phyloP scores from a whole-genome alignment of 257 asterid species.

The Avicennia marina region DNA sequence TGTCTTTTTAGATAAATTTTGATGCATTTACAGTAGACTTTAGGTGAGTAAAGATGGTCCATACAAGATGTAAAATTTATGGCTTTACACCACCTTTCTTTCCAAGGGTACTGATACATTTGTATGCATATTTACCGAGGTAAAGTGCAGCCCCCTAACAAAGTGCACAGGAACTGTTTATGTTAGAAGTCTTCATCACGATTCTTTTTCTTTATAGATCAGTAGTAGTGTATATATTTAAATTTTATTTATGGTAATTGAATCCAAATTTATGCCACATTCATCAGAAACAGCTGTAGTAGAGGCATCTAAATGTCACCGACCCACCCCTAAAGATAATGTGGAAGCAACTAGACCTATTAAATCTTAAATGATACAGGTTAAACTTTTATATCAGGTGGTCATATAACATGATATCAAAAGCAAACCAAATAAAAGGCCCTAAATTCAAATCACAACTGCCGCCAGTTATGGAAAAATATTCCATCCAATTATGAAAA shows the following conservation, averaged over 20 bases:
- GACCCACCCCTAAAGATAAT: too few species aligned
- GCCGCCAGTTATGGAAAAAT: too few species aligned
- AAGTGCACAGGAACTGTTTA: not conserved
- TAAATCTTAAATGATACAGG: too few species aligned
- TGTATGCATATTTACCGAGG: not conserved
- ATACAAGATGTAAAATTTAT: not conserved
- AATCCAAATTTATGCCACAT: not conserved
- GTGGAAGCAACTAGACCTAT: too few species aligned
- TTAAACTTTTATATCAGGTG: too few species aligned
- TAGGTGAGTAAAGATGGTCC: not conserved
- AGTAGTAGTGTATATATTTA: not conserved
- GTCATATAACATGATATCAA: too few species aligned
- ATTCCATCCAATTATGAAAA: too few species aligned
- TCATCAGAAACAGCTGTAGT: not conserved
- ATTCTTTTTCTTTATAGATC: not conserved
- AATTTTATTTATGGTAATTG: not conserved
- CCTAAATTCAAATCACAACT: too few species aligned
- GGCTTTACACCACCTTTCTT: not conserved
- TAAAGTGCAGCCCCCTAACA: not conserved
- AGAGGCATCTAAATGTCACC: not conserved
- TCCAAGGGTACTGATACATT: not conserved
- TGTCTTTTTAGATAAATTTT: not conserved
- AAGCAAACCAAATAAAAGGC: too few species aligned
- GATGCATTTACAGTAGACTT: not conserved
- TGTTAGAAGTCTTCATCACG: not conserved